Base-by-base conservation (phyloP, 2,329 filamentous ascomycete genomes). In the Aureobasidium vineae region DNA sequence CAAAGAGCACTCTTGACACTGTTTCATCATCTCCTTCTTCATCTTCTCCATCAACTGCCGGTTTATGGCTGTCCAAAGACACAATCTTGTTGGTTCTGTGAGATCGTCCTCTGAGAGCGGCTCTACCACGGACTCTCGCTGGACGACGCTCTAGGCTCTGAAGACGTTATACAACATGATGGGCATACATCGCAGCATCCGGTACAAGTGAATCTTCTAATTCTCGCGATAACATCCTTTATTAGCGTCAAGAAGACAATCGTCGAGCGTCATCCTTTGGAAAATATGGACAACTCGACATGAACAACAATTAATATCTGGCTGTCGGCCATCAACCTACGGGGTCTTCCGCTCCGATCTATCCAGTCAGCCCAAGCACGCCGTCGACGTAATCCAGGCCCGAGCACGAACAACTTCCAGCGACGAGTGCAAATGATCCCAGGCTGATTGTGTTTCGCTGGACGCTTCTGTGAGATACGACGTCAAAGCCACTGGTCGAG, bases 91-190 rank as follows among this genome's bases (percentile, higher is more conserved):
- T 26, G 5, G 36, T 19, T 4, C 16, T 15, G 28, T 21, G 50
- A 52, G 49, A 52, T 52, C 49, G 16, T 52, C 49, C 16, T n/a
- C 50, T 54, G 31, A 54, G 19, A 54, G 33, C 50, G 50, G 50
- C 50, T 54, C 31, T 54, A 54, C 50, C 50, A 54, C 50, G 31
- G 50, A 23, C 50, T 36, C 11, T 54, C 31, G 6, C 33, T 2
- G 11, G n/a, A 54, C 50, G 15, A 36, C 13, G 31, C 31, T 16
- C 19, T 38, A 33, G 49, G 11, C 19, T 23, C n/a, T 31, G 28
- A n/a, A 52, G 2, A 5, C 7, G 19, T n/a, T 23, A 10, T 38
- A 31, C 31, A 54, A 23, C 16, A 5, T 16, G 16, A 53, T 15
- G 15, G 16, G 10, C 28, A 21, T 19, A 53, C 16, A 53, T 33